Conservation (phyloP, 345 rosid genomes). For the Salix exigua region DNA sequence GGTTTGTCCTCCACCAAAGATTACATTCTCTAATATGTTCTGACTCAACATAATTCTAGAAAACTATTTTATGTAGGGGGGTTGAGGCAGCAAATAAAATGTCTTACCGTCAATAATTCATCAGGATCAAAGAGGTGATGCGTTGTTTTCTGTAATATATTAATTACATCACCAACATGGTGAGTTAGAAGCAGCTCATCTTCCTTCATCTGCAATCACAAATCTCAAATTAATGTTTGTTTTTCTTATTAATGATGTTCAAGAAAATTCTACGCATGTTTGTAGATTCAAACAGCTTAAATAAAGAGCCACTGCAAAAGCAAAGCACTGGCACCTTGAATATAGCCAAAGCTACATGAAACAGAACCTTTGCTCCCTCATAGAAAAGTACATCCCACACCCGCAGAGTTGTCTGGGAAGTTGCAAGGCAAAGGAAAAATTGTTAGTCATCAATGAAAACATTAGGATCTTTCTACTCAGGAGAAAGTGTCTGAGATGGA, state of each 20-base stretch:
- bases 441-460: slow-evolving; percentile 5
- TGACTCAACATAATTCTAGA: neutral
- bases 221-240: neutral
- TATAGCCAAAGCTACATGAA: slow-evolving; percentile 95
- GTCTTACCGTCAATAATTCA: slow-evolving; percentile 75
- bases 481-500: neutral
- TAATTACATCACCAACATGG: slow-evolving; percentile 90
- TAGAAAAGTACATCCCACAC: slow-evolving; percentile 99
- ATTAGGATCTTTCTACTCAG: neutral
- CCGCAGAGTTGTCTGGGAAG: slow-evolving; percentile 78
- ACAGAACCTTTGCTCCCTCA: slow-evolving; percentile 96
- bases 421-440: neutral
- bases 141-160: slow-evolving; percentile 75
- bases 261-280: neutral
- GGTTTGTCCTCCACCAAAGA: neutral
- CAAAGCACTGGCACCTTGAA: slow-evolving; percentile 61
- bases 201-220: slow-evolving; percentile 83
- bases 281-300: neutral
- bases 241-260: neutral
- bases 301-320: slow-evolving; percentile 9
- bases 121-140: slow-evolving; percentile 98
- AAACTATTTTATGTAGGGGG: neutral
- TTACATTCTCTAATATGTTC: neutral
- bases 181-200: slow-evolving; percentile 77
- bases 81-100: neutral